These are phyloP conservation scores for Yarrowia deformans DNA, from an alignment of 805 yeast species.

Conservation along the genomic window DNA sequence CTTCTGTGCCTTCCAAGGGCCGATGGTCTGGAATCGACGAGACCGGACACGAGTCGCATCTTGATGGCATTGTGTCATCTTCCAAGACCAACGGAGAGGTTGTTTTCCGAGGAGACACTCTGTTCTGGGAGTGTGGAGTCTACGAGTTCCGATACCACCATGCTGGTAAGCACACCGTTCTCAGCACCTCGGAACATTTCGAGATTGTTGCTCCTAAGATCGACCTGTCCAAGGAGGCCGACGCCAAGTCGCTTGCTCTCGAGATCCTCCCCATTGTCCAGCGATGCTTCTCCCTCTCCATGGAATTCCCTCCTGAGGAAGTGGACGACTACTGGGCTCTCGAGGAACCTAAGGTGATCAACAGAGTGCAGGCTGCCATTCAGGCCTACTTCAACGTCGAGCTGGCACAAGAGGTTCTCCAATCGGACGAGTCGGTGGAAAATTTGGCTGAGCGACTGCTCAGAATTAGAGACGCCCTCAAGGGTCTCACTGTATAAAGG, in stretches of 20 bases:
- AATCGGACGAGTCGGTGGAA: slow-evolving; percentile 52
- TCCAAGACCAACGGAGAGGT: slow-evolving; percentile 55
- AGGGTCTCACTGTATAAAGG: slow-evolving; percentile 7
- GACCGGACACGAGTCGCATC: slow-evolving; percentile 42
- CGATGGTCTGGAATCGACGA: slow-evolving; percentile 62
- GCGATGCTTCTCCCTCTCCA: slow-evolving; percentile 44
- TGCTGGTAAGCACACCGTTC: slow-evolving; percentile 72
- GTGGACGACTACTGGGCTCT: slow-evolving; percentile 46
- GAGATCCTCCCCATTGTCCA: slow-evolving; percentile 47
- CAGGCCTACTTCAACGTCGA: slow-evolving; percentile 48
- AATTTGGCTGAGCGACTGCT: slow-evolving; percentile 47
- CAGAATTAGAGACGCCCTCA: slow-evolving; percentile 46
- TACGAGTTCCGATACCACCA: slow-evolving; percentile 79
- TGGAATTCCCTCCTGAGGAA: slow-evolving; percentile 43
- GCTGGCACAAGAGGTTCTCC: slow-evolving; percentile 55
- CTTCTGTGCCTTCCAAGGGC: slow-evolving; percentile 67
- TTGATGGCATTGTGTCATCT: slow-evolving; percentile 43
- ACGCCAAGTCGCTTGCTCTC: slow-evolving; percentile 48
- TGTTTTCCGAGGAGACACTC: slow-evolving; percentile 57
- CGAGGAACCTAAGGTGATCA: slow-evolving; percentile 43
- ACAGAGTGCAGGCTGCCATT: slow-evolving; percentile 45
- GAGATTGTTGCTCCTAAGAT: slow-evolving; percentile 57
- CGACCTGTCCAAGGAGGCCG: slow-evolving; percentile 48
- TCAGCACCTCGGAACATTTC: slow-evolving; percentile 68
- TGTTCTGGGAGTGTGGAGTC: slow-evolving; percentile 71